Base-by-base conservation (phyloP, 345 rosid species). In the Corchorus capsularis region DNA sequence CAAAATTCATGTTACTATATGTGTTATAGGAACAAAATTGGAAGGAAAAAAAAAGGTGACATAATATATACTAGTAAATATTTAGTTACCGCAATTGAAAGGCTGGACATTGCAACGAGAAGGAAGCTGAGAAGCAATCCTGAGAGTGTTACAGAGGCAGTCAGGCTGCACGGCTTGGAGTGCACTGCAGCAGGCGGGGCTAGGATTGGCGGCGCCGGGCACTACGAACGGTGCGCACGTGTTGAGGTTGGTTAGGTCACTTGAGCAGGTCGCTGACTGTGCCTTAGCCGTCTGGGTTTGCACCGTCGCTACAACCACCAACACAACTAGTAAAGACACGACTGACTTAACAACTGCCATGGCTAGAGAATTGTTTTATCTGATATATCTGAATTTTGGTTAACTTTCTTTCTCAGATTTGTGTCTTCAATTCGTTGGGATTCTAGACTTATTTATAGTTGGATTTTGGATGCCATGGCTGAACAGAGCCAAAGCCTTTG, bases 81-180 rank as follows among this genome's bases (percentile, higher is more conserved):
- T 39, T 39, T 82, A 86, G 85, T 60, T 79, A 50, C 77, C 73
- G n/a, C 98, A 95, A 4, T 82, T 50, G 79, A 89, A 77, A 15
- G 94, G 53, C 27, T 95, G 91, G 73, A 93, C 71, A 75, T 76
- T 88, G 90, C 99, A 93, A 10, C 76, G 88, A 59, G 85, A 72
- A 49, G 99, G 98, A 72, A 94, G 95, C 56, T 86, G 88, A 52
- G 93, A 79, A 0, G 93, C 92, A 52, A 94, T 85, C 63, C 90
- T 88, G 54, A 94, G 73, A 49, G 99, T 91, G 94, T 65, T 91
- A 88, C 99, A 93, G 73, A 94, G 80, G 78, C 98, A 94, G 75
- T 90, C 93, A 15, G 71, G 83, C 5, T 87, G 84, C 17, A 94
- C 85, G 0, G 91, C 74, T 46, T 80, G 90, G 37, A 93, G 93